Percentiles rank a stretch among this genome's conserved stretches.
phyloP scores from a whole-genome alignment of 208 protist genomes.

The Crithidia sp. region DNA sequence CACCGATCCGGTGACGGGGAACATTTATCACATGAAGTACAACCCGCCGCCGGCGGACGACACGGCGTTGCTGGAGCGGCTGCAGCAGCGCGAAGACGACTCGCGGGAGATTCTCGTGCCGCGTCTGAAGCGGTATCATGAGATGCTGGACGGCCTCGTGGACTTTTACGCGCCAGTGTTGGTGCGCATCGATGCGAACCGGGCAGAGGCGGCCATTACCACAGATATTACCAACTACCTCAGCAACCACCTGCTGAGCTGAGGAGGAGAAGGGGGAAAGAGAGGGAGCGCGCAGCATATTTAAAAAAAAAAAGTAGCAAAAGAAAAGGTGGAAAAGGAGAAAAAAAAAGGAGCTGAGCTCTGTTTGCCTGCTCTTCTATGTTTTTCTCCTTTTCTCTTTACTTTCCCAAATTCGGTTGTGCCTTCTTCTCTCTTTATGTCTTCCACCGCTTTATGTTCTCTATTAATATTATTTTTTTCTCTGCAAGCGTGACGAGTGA shows the following conservation, averaged over 20 bases:
- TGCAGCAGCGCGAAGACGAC: conserved; percentile 89
- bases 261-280: not conserved
- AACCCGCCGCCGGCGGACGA: conserved; percentile 85
- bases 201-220: conserved; percentile 38
- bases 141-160: conserved; percentile 56
- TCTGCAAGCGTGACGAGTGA: not conserved
- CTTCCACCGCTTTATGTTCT: not conserved
- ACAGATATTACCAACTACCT: conserved; percentile 53
- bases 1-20: conserved; percentile 81
- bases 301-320: conserved; percentile 15
- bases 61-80: conserved; percentile 67
- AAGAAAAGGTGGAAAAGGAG: conserved; percentile 15
- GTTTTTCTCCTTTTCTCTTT: conserved; percentile 20
- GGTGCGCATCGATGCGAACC: conserved; percentile 58
- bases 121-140: conserved; percentile 82
- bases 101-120: conserved; percentile 60
- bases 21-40: conserved; percentile 89
- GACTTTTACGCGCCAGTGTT: conserved; percentile 70
- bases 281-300: too few relatives aligned
- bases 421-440: conserved; percentile 18
- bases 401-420: not conserved
- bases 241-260: conserved; percentile 26
- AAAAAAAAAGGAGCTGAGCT: not conserved
- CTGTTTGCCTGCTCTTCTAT: not conserved
- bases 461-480: conserved; percentile 18